phyloP scores from a whole-genome alignment of 495 filamentous ascomycete genomes.

The Melanomma pulvis-pyrius region DNA sequence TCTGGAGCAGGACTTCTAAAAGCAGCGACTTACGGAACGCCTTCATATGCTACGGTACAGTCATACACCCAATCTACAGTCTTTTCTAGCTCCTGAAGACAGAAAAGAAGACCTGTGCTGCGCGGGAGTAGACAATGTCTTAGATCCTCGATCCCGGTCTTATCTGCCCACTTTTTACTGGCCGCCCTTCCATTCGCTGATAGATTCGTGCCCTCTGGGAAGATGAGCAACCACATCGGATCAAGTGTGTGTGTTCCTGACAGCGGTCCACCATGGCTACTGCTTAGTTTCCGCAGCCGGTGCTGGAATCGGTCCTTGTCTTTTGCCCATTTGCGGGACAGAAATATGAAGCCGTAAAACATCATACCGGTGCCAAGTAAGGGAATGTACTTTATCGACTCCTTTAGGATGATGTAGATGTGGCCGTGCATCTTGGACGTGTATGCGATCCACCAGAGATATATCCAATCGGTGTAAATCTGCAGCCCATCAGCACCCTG shows the following conservation, averaged over 20 bases:
- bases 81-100: slow-evolving; percentile 67
- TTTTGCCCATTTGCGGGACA: slow-evolving; percentile 78
- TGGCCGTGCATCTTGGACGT: slow-evolving; percentile 77
- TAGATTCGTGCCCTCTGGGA: slow-evolving; percentile 82
- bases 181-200: slow-evolving; percentile 64
- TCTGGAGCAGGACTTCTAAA: not conserved
- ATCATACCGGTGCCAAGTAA: slow-evolving; percentile 77
- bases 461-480: slow-evolving; percentile 86
- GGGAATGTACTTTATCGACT: slow-evolving; percentile 76
- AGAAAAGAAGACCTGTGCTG: slow-evolving; percentile 75
- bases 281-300: slow-evolving; percentile 69
- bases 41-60: slow-evolving; percentile 84
- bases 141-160: slow-evolving; percentile 65
- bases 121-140: slow-evolving; percentile 72
- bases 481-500: slow-evolving; percentile 15
- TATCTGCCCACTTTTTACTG: slow-evolving; percentile 70
- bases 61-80: slow-evolving; percentile 83
- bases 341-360: slow-evolving; percentile 83
- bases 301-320: slow-evolving; percentile 71
- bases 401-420: slow-evolving; percentile 82
- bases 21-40: slow-evolving; percentile 64
- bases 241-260: slow-evolving; percentile 59
- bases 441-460: slow-evolving; percentile 86
- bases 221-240: slow-evolving; percentile 86
- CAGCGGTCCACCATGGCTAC: slow-evolving; percentile 53